phyloP scores from a whole-genome alignment of 148 eudicot species.

The Silene uniflora region DNA sequence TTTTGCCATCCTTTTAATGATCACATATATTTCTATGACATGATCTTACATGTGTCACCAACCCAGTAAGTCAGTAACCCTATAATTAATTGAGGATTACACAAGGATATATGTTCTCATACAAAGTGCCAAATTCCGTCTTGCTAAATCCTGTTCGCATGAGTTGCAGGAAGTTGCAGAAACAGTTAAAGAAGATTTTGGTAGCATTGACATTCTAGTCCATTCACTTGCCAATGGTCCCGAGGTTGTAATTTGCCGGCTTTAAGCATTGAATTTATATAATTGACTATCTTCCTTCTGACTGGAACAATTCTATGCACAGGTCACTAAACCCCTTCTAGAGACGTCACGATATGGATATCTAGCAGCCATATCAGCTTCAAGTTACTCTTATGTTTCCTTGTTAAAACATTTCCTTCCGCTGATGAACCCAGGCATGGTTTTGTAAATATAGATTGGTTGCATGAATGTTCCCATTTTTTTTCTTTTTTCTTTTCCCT shows the following conservation, averaged over 20 bases:
- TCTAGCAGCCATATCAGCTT: slow-evolving; percentile 92
- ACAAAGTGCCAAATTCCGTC: neutral
- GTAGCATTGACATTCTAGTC: slow-evolving; percentile 91
- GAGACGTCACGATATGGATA: slow-evolving; percentile 92
- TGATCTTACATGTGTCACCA: too few species aligned
- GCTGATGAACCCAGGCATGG: slow-evolving; percentile 83
- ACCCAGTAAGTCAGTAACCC: too few species aligned
- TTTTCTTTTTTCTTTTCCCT: neutral
- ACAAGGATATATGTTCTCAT: neutral
- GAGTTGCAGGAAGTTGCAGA: slow-evolving; percentile 75
- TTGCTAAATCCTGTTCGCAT: slow-evolving; percentile 2
- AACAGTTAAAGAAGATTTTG: slow-evolving; percentile 78
- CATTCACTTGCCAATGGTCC: slow-evolving; percentile 98
- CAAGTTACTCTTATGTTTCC: slow-evolving; percentile 92
- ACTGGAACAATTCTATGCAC: slow-evolving; percentile 13
- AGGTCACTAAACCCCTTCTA: slow-evolving; percentile 89
- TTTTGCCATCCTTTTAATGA: too few species aligned
- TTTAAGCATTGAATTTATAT: neutral
- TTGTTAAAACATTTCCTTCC: slow-evolving; percentile 86
- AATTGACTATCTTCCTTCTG: slow-evolving; percentile 8
- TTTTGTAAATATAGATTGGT: neutral
- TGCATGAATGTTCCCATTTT: neutral
- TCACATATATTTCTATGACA: too few species aligned
- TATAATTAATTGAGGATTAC: neutral
- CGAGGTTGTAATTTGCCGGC: slow-evolving; percentile 44